Percentiles rank a stretch among this genome's conserved stretches.
phyloP scores from a whole-genome alignment of 2,329 filamentous ascomycete genomes.

The Neopestalotiopsis sp. region DNA sequence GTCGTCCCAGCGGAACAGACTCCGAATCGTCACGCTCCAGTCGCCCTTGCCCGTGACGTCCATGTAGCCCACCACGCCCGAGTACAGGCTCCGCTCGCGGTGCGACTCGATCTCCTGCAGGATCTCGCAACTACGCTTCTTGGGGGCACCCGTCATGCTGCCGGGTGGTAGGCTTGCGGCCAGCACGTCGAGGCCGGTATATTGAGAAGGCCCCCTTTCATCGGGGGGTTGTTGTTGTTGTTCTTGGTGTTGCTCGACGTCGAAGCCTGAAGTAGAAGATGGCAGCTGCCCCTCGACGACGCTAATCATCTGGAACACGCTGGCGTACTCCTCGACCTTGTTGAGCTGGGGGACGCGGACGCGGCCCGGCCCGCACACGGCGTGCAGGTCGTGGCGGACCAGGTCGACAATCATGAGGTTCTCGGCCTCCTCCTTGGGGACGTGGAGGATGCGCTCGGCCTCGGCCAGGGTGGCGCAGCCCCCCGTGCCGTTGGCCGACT shows the following conservation, averaged over 20 bases:
- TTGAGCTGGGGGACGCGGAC: constrained; percentile 81
- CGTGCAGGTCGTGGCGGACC: constrained; percentile 90
- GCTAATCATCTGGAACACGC: constrained; percentile 89
- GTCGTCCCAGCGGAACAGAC: constrained; percentile 75
- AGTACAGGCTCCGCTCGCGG: constrained; percentile 76
- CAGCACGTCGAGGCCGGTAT: constrained; percentile 77
- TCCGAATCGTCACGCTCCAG: constrained; percentile 91
- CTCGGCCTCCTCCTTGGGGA: constrained; percentile 90
- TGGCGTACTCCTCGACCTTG: constrained; percentile 88
- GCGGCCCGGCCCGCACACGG: constrained; percentile 76
- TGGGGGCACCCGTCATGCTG: constrained; percentile 96
- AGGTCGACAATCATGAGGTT: constrained; percentile 98
- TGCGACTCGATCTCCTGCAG: constrained; percentile 71
- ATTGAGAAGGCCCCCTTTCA: constrained; percentile 28
- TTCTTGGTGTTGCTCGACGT: no score
- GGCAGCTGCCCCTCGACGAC: constrained; percentile 76
- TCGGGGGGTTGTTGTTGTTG: no score
- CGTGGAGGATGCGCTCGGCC: constrained; percentile 74
- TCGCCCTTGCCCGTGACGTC: constrained; percentile 85
- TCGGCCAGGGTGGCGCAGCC: constrained; percentile 68
- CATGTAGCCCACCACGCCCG: constrained; percentile 88
- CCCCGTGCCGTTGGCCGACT: constrained; percentile 53
- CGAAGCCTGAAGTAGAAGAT: neutral
- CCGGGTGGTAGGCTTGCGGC: constrained; percentile 83
- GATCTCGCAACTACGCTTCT: constrained; percentile 89